Evolutionary conservation across 306 rosid genomes (phyloP).

Genomic region (Corylus heterophylla): DNA sequence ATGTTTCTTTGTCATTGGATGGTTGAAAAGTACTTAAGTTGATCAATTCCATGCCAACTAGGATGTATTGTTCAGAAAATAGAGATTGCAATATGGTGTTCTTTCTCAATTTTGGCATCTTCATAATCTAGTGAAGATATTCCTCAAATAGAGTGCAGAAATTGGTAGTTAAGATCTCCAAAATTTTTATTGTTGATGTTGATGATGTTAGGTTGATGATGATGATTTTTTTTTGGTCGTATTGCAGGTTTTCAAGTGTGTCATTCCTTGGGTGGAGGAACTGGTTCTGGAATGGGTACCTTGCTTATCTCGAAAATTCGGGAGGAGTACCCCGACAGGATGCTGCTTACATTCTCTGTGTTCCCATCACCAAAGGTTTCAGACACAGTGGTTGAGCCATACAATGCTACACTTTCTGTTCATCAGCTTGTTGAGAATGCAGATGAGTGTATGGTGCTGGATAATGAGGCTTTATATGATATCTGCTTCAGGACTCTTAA

Average conservation of each 20-base stretch:
- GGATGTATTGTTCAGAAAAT: not conserved
- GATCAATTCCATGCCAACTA: not conserved
- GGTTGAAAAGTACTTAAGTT: not conserved
- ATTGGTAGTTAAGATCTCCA: not conserved
- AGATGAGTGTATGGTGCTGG: conserved; percentile 62
- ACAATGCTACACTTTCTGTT: conserved; percentile 61
- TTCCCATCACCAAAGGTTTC: conserved; percentile 62
- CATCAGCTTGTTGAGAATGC: conserved; percentile 68
- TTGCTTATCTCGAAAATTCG: conserved; percentile 53
- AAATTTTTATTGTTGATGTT: not conserved
- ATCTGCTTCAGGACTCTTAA: conserved; percentile 64
- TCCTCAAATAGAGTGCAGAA: not conserved
- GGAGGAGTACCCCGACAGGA: conserved; percentile 63
- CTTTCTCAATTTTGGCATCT: not conserved
- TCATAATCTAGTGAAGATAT: not conserved
- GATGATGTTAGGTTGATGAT: not conserved
- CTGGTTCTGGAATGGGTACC: conserved; percentile 67
- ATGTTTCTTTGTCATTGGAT: not conserved
- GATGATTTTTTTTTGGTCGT: not conserved
- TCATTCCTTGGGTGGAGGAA: conserved; percentile 60
- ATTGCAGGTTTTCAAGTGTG: conserved; percentile 55
- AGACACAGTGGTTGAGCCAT: conserved; percentile 63
- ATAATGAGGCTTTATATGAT: conserved; percentile 59
- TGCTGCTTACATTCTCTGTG: conserved; percentile 61
- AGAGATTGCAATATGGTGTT: not conserved